Evolutionary conservation across 352 stramenopile genomes (phyloP).

Genomic region (Pythium aristosporum): DNA sequence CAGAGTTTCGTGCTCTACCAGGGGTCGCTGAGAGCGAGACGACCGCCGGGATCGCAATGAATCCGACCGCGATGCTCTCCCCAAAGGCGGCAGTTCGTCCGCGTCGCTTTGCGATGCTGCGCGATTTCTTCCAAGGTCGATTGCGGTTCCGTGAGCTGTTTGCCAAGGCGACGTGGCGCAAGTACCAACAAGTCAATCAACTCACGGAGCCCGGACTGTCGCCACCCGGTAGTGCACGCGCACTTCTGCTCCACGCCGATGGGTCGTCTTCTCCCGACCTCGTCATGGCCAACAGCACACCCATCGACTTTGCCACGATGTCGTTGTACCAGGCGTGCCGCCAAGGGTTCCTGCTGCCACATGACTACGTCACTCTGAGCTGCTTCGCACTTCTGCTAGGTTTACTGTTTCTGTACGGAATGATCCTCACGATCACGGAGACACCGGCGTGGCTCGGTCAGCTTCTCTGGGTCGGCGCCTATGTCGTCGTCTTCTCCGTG

Average conservation of each 20-base stretch:
- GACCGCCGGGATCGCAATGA: conserved; percentile 19
- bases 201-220: conserved; percentile 11
- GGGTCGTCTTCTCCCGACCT: conserved; percentile 7
- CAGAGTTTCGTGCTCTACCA: conserved; percentile 5
- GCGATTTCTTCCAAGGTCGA: conserved; percentile 35
- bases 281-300: conserved; percentile 17
- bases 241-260: conserved; percentile 10
- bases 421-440: conserved; percentile 65
- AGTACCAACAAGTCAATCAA: conserved; percentile 49
- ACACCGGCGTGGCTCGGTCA: conserved; percentile 66
- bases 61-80: conserved; percentile 5
- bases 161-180: conserved; percentile 51
- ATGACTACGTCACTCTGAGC: conserved; percentile 73
- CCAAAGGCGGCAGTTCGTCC: neutral
- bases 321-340: conserved; percentile 70
- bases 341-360: conserved; percentile 64
- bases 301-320: conserved; percentile 70
- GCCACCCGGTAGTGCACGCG: conserved; percentile 21
- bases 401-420: conserved; percentile 67
- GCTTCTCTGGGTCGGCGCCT: conserved; percentile 61
- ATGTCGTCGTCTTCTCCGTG: conserved; percentile 69
- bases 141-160: conserved; percentile 39
- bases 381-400: conserved; percentile 55
- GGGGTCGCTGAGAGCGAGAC: conserved; percentile 12
- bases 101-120: conserved; percentile 38